Evolutionary conservation across 2,329 filamentous ascomycete species (phyloP).

Genomic region (Blastomyces parvus): DNA sequence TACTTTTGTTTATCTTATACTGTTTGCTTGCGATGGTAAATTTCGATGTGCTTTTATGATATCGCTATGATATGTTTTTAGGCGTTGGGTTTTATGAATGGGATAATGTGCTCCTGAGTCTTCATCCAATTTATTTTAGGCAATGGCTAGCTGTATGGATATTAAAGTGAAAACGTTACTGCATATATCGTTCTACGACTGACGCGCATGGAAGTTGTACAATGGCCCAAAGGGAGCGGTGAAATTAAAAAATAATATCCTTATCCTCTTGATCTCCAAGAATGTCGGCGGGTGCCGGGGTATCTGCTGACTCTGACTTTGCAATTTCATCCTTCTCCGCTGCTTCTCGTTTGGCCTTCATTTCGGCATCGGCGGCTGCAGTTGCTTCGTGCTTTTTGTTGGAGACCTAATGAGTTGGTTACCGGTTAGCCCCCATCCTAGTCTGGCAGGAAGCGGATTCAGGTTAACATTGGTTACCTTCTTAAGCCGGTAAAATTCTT

Average conservation of each 20-base stretch:
- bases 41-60: not conserved
- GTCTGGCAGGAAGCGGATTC: not conserved
- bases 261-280: constrained; percentile 63
- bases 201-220: not conserved
- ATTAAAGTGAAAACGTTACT: not conserved
- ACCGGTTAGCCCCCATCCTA: not conserved
- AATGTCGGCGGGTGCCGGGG: constrained; percentile 43
- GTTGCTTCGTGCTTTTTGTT: constrained; percentile 73
- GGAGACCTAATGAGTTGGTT: constrained; percentile 45
- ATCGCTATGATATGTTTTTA: constrained; percentile 12
- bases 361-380: constrained; percentile 61
- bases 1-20: not conserved
- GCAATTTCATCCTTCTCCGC: constrained; percentile 6
- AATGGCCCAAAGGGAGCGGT: not conserved
- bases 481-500: constrained; percentile 96
- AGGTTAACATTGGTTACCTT: constrained; percentile 45
- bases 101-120: not conserved
- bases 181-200: not conserved
- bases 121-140: not conserved
- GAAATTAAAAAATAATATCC: constrained; percentile 63
- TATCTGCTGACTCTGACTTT: constrained; percentile 3
- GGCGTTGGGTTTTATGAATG: constrained; percentile 12
- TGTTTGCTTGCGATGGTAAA: not conserved
- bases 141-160: not conserved
- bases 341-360: constrained; percentile 60